Evolutionary conservation across 352 stramenopile genomes (phyloP).

Genomic region (Phytophthora nicotianae): DNA sequence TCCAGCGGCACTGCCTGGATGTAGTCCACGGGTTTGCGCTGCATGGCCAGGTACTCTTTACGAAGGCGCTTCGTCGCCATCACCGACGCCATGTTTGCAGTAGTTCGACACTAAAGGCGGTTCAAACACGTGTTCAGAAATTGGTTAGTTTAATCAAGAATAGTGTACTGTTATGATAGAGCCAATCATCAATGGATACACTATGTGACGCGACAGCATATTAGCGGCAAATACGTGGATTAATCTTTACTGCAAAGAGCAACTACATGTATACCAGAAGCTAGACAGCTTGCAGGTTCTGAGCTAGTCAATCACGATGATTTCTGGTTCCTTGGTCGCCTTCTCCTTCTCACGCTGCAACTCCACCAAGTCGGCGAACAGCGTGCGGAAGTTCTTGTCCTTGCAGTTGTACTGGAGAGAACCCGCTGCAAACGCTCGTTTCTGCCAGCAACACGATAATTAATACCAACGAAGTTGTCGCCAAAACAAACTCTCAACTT

Average conservation of each 20-base stretch:
- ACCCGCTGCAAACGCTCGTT: slow-evolving; percentile 65
- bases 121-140: slow-evolving; percentile 13
- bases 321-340: neutral
- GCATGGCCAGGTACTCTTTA: slow-evolving; percentile 92
- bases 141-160: slow-evolving; percentile 4
- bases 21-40: slow-evolving; percentile 91
- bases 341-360: slow-evolving; percentile 37
- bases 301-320: slow-evolving; percentile 19
- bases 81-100: slow-evolving; percentile 63
- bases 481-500: neutral
- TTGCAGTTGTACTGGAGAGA: slow-evolving; percentile 82
- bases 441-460: slow-evolving; percentile 36
- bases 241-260: neutral
- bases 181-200: slow-evolving; percentile 11
- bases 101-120: slow-evolving; percentile 4
- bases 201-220: neutral
- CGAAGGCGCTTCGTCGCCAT: slow-evolving; percentile 91
- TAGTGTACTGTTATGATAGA: slow-evolving; percentile 15
- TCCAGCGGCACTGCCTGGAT: slow-evolving; percentile 91
- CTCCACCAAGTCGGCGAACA: slow-evolving; percentile 88
- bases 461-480: neutral
- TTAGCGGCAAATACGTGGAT: neutral
- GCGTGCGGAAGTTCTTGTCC: slow-evolving; percentile 80
- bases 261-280: slow-evolving; percentile 17
- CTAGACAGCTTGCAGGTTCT: slow-evolving; percentile 6